phyloP scores from a whole-genome alignment of 345 rosid genomes.

The Carallia brachiata region DNA sequence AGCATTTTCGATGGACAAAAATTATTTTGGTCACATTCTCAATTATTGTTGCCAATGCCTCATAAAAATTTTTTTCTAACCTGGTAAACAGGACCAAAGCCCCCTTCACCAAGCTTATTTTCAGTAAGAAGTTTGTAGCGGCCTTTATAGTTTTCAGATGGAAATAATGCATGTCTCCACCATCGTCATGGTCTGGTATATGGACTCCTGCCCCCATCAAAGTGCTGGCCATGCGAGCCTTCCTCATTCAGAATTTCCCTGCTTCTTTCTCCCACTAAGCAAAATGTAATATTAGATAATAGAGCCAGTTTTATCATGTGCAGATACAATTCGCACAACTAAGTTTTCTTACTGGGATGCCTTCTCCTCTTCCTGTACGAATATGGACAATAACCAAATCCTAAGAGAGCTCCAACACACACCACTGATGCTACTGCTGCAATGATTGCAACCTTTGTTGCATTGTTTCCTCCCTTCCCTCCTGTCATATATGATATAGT shows the following conservation, averaged over 20 bases:
- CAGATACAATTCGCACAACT: neutral
- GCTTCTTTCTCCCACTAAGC: conserved; percentile 24
- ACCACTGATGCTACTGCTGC: conserved; percentile 11
- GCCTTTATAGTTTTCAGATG: conserved; percentile 18
- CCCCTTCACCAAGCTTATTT: conserved; percentile 58
- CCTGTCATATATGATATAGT: neutral
- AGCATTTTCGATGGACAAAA: neutral
- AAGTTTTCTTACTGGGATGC: conserved; percentile 11
- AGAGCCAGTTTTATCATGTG: neutral
- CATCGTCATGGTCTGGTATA: conserved; percentile 18
- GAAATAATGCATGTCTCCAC: conserved; percentile 30
- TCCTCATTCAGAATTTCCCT: conserved; percentile 21
- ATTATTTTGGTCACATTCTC: neutral
- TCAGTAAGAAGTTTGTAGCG: conserved; percentile 41
- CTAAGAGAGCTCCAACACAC: conserved; percentile 23
- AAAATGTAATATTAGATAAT: neutral
- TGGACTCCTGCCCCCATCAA: conserved; percentile 11
- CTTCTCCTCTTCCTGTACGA: conserved; percentile 30
- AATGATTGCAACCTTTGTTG: conserved; percentile 19
- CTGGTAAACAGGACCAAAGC: conserved; percentile 59
- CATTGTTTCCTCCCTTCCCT: conserved; percentile 24
- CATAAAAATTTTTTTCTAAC: conserved; percentile 13
- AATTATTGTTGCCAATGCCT: no score
- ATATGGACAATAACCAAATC: conserved; percentile 24
- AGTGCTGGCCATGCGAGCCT: conserved; percentile 7